A percentile compares a stretch with the other conserved stretches of the same genome.
Evolutionary conservation across 441 rosid genomes (phyloP).

Genomic region (Erysimum cheiri): DNA sequence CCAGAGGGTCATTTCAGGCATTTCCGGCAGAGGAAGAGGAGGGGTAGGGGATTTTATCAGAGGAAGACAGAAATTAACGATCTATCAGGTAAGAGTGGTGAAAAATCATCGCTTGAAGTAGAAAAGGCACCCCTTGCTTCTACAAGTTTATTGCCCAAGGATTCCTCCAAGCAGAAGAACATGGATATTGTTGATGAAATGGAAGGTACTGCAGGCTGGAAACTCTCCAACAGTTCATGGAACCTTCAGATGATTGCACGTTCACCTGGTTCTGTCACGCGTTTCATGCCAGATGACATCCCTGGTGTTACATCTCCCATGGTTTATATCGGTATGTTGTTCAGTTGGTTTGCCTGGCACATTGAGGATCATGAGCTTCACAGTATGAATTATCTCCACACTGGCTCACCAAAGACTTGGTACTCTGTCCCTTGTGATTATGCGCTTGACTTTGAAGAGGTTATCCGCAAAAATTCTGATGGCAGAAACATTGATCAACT

Average conservation of each 20-base stretch:
- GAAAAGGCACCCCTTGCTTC: constrained; percentile 44
- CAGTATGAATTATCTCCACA: constrained; percentile 98
- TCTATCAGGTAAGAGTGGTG: constrained; percentile 38
- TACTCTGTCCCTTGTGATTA: constrained; percentile 94
- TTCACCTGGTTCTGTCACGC: constrained; percentile 95
- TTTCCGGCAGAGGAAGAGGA: constrained; percentile 75
- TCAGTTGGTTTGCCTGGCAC: constrained; percentile 99
- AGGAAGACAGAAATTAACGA: constrained; percentile 55
- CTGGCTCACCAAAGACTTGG: constrained; percentile 97
- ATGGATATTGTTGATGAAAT: constrained; percentile 54
- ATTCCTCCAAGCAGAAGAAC: constrained; percentile 55
- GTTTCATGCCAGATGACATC: constrained; percentile 99
- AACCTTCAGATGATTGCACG: constrained; percentile 95
- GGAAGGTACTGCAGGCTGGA: constrained; percentile 99
- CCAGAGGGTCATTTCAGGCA: constrained; percentile 73
- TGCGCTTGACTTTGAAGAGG: constrained; percentile 93
- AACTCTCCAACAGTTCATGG: constrained; percentile 99
- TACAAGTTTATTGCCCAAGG: constrained; percentile 43
- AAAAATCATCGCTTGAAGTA: constrained; percentile 41
- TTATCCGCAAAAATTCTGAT: constrained; percentile 76
- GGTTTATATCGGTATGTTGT: constrained; percentile 97
- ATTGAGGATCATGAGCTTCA: constrained; percentile 99
- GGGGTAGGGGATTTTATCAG: constrained; percentile 68
- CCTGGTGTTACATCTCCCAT: constrained; percentile 99
- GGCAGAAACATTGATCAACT: constrained; percentile 83